These are phyloP conservation scores for Aechmea fasciata DNA, from an alignment of 176 grass and related monocot genomes.

Conservation along the genomic window DNA sequence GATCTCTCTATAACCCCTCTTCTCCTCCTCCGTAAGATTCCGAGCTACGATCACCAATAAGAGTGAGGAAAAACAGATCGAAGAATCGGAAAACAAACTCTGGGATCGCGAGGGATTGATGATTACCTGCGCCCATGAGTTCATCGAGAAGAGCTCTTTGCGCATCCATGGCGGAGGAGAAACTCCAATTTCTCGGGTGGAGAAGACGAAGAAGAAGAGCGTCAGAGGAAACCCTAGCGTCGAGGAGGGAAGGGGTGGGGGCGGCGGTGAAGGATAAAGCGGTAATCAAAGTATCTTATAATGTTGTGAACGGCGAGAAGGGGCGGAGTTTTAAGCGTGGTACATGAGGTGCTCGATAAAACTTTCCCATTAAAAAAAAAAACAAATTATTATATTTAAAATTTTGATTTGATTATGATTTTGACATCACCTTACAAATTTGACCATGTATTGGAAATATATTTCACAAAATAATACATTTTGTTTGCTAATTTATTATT, in stretches of 20 bases:
- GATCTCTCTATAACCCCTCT: constrained; percentile 65
- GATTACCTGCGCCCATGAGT: constrained; percentile 82
- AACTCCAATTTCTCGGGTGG: constrained; percentile 23
- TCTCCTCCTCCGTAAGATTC: constrained; percentile 88
- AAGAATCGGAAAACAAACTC: not conserved
- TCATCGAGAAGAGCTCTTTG: constrained; percentile 90
- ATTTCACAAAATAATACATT: too few species aligned
- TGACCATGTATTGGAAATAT: too few species aligned
- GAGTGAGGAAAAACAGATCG: constrained; percentile 2
- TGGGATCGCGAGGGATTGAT: not conserved
- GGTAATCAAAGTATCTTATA: too few species aligned
- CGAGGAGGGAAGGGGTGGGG: not conserved
- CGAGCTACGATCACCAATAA: constrained; percentile 42
- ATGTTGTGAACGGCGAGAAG: too few species aligned
- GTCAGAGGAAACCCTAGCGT: not conserved
- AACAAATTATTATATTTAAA: too few species aligned
- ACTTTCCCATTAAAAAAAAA: too few species aligned
- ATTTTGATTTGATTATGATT: too few species aligned
- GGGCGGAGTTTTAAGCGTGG: too few species aligned
- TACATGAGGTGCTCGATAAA: too few species aligned
- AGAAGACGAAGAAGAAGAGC: not conserved
- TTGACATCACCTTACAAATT: too few species aligned
- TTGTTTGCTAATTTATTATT: too few species aligned
- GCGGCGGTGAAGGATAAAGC: not conserved
- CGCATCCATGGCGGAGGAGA: constrained; percentile 56